Percentiles rank a stretch among this genome's conserved stretches.
Evolutionary conservation across 1,284 basidiomycete genomes (phyloP).

Genomic region (Papiliotrema terrestris): DNA sequence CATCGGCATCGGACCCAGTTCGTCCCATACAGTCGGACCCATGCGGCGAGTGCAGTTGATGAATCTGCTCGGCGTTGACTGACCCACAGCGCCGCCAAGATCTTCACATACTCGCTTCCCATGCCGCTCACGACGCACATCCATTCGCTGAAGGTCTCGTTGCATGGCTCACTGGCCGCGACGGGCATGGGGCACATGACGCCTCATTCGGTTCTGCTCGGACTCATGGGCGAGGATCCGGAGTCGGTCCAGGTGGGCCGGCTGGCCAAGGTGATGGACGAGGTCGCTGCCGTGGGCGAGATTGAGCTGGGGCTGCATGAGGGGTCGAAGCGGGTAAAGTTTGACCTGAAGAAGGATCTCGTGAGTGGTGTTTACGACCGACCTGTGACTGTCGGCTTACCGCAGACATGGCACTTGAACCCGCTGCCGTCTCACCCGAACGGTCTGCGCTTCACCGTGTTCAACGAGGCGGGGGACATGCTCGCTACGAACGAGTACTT

Average conservation of each 20-base stretch:
- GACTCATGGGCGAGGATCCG: slow-evolving; percentile 67
- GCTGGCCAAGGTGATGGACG: slow-evolving; percentile 26
- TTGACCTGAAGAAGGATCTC: slow-evolving; percentile 85
- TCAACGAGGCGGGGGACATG: slow-evolving; percentile 72
- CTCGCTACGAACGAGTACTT: slow-evolving; percentile 95
- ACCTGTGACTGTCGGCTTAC: neutral
- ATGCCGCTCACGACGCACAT: slow-evolving; percentile 53
- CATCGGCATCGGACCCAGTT: slow-evolving; percentile 62
- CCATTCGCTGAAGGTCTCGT: slow-evolving; percentile 73
- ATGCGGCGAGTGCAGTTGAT: slow-evolving; percentile 54
- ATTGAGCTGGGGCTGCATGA: slow-evolving; percentile 57
- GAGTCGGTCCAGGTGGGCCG: slow-evolving; percentile 40
- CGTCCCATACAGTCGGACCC: slow-evolving; percentile 72
- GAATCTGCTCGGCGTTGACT: neutral
- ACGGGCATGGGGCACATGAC: slow-evolving; percentile 83
- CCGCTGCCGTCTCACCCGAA: slow-evolving; percentile 59
- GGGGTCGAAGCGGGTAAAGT: slow-evolving; percentile 66
- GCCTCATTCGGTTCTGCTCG: slow-evolving; percentile 86
- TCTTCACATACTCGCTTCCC: slow-evolving; percentile 34
- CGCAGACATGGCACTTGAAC: slow-evolving; percentile 33
- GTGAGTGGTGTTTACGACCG: slow-evolving; percentile 61
- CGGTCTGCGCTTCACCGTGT: slow-evolving; percentile 88
- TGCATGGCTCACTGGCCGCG: slow-evolving; percentile 58
- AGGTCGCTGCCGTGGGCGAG: slow-evolving; percentile 27
- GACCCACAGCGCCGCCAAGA: slow-evolving; percentile 26